phyloP scores from a whole-genome alignment of 2,329 filamentous ascomycete species.

The Hansfordia pulvinata region DNA sequence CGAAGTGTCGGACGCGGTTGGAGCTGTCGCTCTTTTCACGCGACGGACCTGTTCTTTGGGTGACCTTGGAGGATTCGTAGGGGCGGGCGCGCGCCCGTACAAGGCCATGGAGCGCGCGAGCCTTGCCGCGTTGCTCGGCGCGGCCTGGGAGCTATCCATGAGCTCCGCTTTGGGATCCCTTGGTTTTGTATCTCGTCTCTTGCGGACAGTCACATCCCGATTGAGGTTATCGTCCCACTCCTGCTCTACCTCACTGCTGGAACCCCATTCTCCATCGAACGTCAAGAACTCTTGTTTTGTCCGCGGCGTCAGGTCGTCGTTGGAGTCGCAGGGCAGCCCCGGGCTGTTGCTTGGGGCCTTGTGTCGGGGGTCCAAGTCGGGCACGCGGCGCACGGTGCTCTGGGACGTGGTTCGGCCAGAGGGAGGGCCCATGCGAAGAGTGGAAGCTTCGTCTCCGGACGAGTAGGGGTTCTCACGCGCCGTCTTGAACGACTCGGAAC shows the following conservation, averaged over 20 bases:
- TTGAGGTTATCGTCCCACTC: slow-evolving; percentile 41
- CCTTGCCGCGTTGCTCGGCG: slow-evolving; percentile 37
- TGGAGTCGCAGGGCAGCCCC: slow-evolving; percentile 28
- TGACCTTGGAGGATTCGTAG: slow-evolving; percentile 21
- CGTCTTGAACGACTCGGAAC: slow-evolving; percentile 58
- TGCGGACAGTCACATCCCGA: slow-evolving; percentile 40
- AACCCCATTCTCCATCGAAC: slow-evolving; percentile 47
- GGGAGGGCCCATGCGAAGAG: no score
- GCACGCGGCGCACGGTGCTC: slow-evolving; percentile 25
- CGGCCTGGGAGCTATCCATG: slow-evolving; percentile 30
- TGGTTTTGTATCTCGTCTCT: slow-evolving; percentile 20
- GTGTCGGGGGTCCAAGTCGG: slow-evolving; percentile 10
- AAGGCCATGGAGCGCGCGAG: slow-evolving; percentile 32
- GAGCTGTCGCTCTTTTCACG: slow-evolving; percentile 15
- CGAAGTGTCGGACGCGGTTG: slow-evolving; percentile 24
- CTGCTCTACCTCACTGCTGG: slow-evolving; percentile 30
- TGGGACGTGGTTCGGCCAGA: slow-evolving; percentile 28
- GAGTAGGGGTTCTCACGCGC: slow-evolving; percentile 51
- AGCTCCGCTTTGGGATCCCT: slow-evolving; percentile 21
- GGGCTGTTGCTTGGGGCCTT: slow-evolving; percentile 12
- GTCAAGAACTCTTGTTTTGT: slow-evolving; percentile 34
- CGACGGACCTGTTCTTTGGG: slow-evolving; percentile 12
- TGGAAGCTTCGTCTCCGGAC: slow-evolving; percentile 49
- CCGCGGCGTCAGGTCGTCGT: slow-evolving; percentile 25
- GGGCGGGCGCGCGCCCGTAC: slow-evolving; percentile 23